Evolutionary conservation across 2,329 filamentous ascomycete genomes (phyloP).

Genomic region (Monilinia laxa): DNA sequence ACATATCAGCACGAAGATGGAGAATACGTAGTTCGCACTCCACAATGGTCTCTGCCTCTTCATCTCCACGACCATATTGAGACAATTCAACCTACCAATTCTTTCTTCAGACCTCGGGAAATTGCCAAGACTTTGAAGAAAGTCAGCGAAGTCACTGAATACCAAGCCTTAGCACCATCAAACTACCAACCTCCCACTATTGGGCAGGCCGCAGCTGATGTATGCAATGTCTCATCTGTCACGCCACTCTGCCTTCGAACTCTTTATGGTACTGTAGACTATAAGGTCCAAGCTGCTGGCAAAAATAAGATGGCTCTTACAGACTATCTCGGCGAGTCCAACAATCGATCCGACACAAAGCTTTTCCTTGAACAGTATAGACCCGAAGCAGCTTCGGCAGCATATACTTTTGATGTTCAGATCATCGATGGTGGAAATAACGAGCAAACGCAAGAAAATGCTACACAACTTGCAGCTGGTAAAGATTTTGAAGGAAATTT

Average conservation of each 20-base stretch:
- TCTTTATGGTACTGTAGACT: conserved; percentile 33
- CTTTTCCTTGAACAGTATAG: conserved; percentile 32
- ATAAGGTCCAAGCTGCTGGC: conserved; percentile 26
- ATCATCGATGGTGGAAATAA: conserved; percentile 25
- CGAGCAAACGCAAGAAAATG: conserved; percentile 26
- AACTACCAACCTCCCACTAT: conserved; percentile 19
- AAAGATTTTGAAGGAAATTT: conserved; percentile 52
- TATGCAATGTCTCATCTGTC: conserved; percentile 54
- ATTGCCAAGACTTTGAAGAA: conserved; percentile 39
- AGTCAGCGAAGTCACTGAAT: conserved; percentile 6
- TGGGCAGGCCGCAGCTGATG: conserved; percentile 47
- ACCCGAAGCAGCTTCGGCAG: conserved; percentile 27
- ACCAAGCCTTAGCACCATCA: conserved; percentile 8
- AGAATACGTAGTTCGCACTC: conserved; percentile 30
- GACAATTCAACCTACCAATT: conserved; percentile 57
- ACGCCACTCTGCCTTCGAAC: conserved; percentile 34
- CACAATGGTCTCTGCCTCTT: conserved; percentile 44
- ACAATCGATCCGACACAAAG: conserved; percentile 33
- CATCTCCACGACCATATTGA: conserved; percentile 47
- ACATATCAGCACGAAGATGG: conserved; percentile 41
- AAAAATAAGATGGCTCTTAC: conserved; percentile 33
- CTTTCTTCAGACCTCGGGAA: conserved; percentile 50
- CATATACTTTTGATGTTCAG: conserved; percentile 22
- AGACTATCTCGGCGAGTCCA: conserved; percentile 34
- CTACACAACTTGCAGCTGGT: conserved; percentile 24